phyloP scores from a whole-genome alignment of 495 filamentous ascomycete species.

The Lindgomyces ingoldianus region DNA sequence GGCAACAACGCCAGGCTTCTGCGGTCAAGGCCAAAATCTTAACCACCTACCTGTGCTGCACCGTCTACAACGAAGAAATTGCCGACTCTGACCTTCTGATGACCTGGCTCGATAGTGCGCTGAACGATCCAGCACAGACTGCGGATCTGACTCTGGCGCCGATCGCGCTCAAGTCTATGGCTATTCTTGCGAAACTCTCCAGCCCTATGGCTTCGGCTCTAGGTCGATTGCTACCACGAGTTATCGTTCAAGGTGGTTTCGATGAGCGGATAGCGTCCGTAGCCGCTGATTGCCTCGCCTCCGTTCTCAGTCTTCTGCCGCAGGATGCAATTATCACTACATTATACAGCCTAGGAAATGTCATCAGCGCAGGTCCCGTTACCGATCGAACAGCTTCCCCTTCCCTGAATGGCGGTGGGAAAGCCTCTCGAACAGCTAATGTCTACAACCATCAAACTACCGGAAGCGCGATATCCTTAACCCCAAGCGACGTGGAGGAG shows the following conservation, averaged over 20 bases:
- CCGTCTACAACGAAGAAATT: constrained; percentile 72
- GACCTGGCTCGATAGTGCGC: constrained; percentile 78
- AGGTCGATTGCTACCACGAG: constrained; percentile 77
- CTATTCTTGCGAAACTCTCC: constrained; percentile 73
- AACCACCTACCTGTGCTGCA: constrained; percentile 82
- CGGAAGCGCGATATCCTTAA: constrained; percentile 77
- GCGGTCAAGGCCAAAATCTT: constrained; percentile 80
- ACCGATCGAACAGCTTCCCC: constrained; percentile 42
- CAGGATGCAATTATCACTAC: constrained; percentile 94
- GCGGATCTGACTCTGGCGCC: constrained; percentile 70
- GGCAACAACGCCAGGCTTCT: constrained; percentile 84
- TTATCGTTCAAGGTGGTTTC: constrained; percentile 78
- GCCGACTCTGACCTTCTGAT: constrained; percentile 80
- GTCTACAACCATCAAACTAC: constrained; percentile 59
- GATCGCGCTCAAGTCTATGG: constrained; percentile 76
- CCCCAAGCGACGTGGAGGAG: constrained; percentile 71
- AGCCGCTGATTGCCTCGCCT: constrained; percentile 79
- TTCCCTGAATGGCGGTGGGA: constrained; percentile 32
- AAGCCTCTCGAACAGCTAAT: constrained; percentile 7
- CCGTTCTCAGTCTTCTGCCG: constrained; percentile 74
- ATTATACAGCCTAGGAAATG: constrained; percentile 90
- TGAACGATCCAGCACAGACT: constrained; percentile 79
- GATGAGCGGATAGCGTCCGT: constrained; percentile 64
- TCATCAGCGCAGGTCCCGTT: constrained; percentile 66
- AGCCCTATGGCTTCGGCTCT: constrained; percentile 70